phyloP scores from a whole-genome alignment of 2,329 filamentous ascomycete species.

The Eurotiales sp. region DNA sequence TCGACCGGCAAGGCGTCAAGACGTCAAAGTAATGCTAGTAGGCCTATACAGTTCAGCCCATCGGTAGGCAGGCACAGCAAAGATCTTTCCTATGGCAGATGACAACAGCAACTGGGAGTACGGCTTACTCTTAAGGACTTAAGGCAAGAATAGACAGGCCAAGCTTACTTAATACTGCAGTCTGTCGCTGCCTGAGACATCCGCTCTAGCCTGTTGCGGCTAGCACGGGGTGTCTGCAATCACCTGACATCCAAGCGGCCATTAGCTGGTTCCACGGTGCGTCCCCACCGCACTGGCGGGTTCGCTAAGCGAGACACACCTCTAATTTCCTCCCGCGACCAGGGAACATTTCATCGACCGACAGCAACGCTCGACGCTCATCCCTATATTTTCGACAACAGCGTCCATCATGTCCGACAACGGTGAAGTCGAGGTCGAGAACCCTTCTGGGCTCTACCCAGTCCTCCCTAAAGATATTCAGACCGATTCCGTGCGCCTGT shows the following conservation, averaged over 20 bases:
- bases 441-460: constrained; percentile 63
- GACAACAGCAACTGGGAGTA: no score
- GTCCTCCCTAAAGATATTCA: constrained; percentile 91
- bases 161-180: no score
- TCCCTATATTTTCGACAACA: constrained; percentile 35
- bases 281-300: constrained; percentile 30
- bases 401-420: constrained; percentile 79
- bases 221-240: background rate
- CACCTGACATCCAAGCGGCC: constrained; percentile 31
- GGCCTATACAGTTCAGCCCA: no score
- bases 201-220: background rate
- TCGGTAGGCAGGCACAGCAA: no score
- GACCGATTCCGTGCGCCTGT: constrained; percentile 90
- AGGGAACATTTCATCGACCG: constrained; percentile 34
- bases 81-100: no score
- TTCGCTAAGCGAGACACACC: constrained; percentile 42
- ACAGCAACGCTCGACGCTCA: constrained; percentile 31
- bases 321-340: constrained; percentile 34
- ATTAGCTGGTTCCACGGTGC: no score
- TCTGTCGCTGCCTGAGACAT: no score
- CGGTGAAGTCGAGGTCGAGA: constrained; percentile 91
- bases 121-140: no score
- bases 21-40: no score
- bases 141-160: no score
- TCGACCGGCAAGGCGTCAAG: no score